phyloP scores from a whole-genome alignment of 768 basidiomycete species.

The Dentipellis sp. region DNA sequence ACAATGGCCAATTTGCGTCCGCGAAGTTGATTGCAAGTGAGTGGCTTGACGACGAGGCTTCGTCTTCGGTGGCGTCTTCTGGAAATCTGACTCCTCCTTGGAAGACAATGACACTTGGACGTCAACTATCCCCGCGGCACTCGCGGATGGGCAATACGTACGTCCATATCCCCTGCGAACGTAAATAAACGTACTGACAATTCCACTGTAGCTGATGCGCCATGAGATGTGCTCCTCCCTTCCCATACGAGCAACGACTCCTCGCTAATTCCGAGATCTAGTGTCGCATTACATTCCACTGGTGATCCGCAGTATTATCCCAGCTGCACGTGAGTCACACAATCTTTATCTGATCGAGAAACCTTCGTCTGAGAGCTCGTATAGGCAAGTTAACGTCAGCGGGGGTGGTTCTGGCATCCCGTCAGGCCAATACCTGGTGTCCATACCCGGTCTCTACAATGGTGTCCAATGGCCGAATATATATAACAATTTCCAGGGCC shows the following conservation, averaged over 20 bases:
- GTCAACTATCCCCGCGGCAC: conserved; percentile 31
- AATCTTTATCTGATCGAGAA: neutral
- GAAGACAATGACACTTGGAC: conserved; percentile 32
- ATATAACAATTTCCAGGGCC: conserved; percentile 17
- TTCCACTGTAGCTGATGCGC: conserved; percentile 29
- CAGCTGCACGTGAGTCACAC: conserved; percentile 35
- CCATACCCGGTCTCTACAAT: conserved; percentile 20
- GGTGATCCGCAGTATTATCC: conserved; percentile 36
- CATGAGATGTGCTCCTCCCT: conserved; percentile 32
- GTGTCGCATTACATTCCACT: conserved; percentile 36
- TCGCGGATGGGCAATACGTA: conserved; percentile 42
- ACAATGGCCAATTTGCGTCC: conserved; percentile 33
- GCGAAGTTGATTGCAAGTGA: conserved; percentile 32
- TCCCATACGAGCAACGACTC: neutral
- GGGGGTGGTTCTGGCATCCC: conserved; percentile 18
- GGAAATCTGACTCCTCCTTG: neutral
- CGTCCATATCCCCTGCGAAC: conserved; percentile 15
- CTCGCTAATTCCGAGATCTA: conserved; percentile 10
- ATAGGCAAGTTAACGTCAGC: conserved; percentile 20
- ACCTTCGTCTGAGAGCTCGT: neutral
- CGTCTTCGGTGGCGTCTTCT: neutral
- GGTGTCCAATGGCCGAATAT: conserved; percentile 19
- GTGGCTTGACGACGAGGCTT: conserved; percentile 8
- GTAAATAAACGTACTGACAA: neutral
- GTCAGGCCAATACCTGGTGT: conserved; percentile 14